Evolutionary conservation across 495 filamentous ascomycete genomes (phyloP), one percentile per base, ranked within the genome.

Genomic region (Penicillium goetzii): DNA sequence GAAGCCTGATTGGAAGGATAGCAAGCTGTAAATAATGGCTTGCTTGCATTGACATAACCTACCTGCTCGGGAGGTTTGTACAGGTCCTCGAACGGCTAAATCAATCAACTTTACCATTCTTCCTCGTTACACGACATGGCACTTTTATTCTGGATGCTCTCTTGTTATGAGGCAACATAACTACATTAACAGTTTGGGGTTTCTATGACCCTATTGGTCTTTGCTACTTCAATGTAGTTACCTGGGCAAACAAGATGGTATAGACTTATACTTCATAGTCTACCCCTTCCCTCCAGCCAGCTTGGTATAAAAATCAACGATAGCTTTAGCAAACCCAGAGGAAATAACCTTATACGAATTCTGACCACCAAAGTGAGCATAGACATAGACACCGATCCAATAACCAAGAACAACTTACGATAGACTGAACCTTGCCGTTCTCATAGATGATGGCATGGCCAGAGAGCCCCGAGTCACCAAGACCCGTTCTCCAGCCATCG

Each of bases 1-100:
- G 78, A 82, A 84, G 76, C 86, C 91, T 30, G 80, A 77, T 61
- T 96, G 92, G 92, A 83, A 81, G 72, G 83, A 88, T 71, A 90
- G 89, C 75, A 95, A 94, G 80, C 67, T 97, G 72, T 96, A 58
- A 64, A 36, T 21, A 17, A 17, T 5, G 33, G 10, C 8, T 17
- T 17, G 10, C 8, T 17, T 17, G 55, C 7, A 25, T 33, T 30
- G 25, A 25, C 11, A 56, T 19, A 38, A 2, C 23, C 41, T 45
- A 11, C 11, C 19, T 21, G 3, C 19, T 19, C 0, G 19, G 21
- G 3, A 3, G 21, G 2, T 6, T 9, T n/a, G 41, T 19, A 19
- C 4, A 19, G n/a, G 19, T 47, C 2, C 9, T 45, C 9, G 8
- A 12, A 25, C 4, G 21, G 3, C 19, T 11, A 10, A 23, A n/a